Conservation (phyloP, 192 early-diverging fungal genomes). For the Coemansia sp. region DNA sequence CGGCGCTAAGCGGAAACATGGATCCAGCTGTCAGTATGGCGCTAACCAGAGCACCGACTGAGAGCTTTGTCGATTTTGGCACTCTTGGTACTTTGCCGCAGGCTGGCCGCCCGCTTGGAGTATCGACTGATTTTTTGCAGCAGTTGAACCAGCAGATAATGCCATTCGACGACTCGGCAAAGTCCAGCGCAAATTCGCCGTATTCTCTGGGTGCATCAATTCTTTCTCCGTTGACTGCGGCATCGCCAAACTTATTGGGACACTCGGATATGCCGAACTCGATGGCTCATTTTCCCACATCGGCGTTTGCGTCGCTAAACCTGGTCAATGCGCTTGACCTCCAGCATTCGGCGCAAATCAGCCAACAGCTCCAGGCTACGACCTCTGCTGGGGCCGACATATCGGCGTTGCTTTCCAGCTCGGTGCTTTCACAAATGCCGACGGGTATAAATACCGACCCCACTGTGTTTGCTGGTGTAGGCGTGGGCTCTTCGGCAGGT, state of each 20-base stretch:
- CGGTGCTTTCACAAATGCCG: constrained; percentile 15
- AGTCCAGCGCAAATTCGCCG: constrained; percentile 1
- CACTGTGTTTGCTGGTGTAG: not conserved
- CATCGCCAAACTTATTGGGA: constrained; percentile 40
- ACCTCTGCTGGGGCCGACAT: constrained; percentile 6
- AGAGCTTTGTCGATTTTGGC: constrained; percentile 11
- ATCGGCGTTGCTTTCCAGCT: constrained; percentile 17
- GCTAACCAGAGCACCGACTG: constrained; percentile 8
- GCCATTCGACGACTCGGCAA: not conserved
- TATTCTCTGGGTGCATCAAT: constrained; percentile 3
- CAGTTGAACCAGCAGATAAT: constrained; percentile 32
- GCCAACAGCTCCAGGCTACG: constrained; percentile 4
- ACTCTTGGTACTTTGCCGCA: constrained; percentile 11
- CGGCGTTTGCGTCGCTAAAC: constrained; percentile 51
- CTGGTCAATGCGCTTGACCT: constrained; percentile 41
- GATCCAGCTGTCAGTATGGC: constrained; percentile 2
- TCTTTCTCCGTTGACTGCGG: constrained; percentile 28
- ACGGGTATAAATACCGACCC: not conserved
- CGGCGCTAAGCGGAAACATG: constrained; percentile 20
- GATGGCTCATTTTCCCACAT: constrained; percentile 35
- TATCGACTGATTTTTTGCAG: constrained; percentile 41
- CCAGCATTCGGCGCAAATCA: constrained; percentile 18
- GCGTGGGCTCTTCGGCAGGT: constrained; percentile 14
- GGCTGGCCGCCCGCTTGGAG: constrained; percentile 5
- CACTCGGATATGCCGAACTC: constrained; percentile 16